Base-by-base conservation (phyloP, 768 basidiomycete species). In the Wakefieldia striispora region DNA sequence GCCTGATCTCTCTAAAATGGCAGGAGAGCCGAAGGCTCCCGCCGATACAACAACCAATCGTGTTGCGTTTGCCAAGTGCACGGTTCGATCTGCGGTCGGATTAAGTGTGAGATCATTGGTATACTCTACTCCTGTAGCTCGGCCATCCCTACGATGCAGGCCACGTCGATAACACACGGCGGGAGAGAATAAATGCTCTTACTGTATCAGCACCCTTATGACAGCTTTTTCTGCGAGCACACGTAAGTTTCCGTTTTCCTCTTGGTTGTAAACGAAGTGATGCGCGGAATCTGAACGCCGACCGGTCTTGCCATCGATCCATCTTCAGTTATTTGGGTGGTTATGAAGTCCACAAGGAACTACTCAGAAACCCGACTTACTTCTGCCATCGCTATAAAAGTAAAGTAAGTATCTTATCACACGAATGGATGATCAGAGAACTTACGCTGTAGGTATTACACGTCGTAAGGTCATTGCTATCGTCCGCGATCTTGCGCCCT, bases 1-100 rank as follows among this genome's bases (percentile, higher is more conserved):
- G 11, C 90, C 86, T 3, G 83, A 85, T 37, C 80, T 71, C 58
- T 82, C 80, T 5, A 83, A 66, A 33, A 83, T 78, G 6, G 77
- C 69, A 4, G 80, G 76, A 11, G 81, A 79, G 6, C 81, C 81
- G 46, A 83, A 79, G 1, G 80, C 71, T 0, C 80, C 81, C 1
- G 73, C 72, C 6, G 78, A 75, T 10, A 82, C 39, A 20, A 82
- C 73, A 5, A 82, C 76, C 0, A 80, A 66, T 7, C 64, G 68
- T 11, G 74, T 71, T 6, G 76, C 75, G 49, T 60, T 64, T 34
- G 67, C 73, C 17, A 17, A 64, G 47, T 9, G 50, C 41, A 33
- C 55, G 54, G 33, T 66, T 62, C 23, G 52, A 52, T 57, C 52
- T 60, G 60, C 58, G 55, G 50, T 45, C 26, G 53, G 57, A 47